Evolutionary conservation across 2,329 filamentous ascomycete species (phyloP), one percentile per base, ranked within the genome.

Genomic region (Monosporascus sp.): DNA sequence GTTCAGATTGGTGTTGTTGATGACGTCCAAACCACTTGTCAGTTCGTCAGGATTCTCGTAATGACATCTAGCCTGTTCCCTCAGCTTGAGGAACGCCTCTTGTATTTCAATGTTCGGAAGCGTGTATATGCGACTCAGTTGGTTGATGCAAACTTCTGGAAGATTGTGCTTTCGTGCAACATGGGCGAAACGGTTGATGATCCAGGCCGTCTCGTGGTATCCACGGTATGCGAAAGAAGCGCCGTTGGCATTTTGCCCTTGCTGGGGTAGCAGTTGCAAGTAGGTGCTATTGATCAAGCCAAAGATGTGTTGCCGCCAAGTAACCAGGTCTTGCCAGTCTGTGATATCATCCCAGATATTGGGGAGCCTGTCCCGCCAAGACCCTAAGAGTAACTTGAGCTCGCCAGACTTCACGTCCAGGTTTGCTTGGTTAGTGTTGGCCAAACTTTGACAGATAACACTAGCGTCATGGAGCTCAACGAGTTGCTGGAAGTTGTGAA

Each of bases 311-410:
- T 99, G 95, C 61, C 94, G 86, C 94, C 94, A 99, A 1, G 94
- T 99, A n/a, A 99, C 94, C 41, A 99, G 78, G 68, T 99, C 95
- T 70, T 99, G 94, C 94, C 94, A 99, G 40, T 94, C 91, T 59
- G 95, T 96, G 71, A 99, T 99, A 69, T 99, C 94, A 69, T 99
- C 94, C 94, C 94, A 99, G 3, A 96, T 88, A 66, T 99, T 99
- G 2, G 94, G 94, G 50, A 99, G 76, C 48, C 94, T 84, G 68
- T 99, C 94, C 54, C 94, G 86, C 94, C 94, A 99, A 7, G 93
- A 94, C 52, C 91, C 91, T 5, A 99, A 81, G 3, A 97, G 83
- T 50, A 99, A 75, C 74, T 99, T 99, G 2, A 99, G 81, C 73
- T 99, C 95, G 53, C 92, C 90, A 20, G 92, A 97, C 72, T 99